A percentile compares a stretch with the other conserved stretches of the same genome.
Evolutionary conservation across 192 early-diverging fungal genomes (phyloP).

Genomic region (Neocallimastix lanati): DNA sequence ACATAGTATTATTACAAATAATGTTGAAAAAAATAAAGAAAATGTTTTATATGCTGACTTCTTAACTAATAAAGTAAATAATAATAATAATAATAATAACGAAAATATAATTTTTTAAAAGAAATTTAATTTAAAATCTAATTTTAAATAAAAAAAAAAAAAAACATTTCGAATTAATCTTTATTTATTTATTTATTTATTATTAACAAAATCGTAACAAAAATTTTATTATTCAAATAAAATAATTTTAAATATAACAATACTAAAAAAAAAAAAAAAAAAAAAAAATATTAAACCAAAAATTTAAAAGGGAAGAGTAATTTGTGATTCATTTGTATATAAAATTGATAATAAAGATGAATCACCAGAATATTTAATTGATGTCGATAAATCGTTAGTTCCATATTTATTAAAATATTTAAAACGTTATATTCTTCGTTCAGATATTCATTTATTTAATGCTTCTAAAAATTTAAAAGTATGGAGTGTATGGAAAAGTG

Average conservation of each 20-base stretch:
- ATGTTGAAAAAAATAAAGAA: background rate
- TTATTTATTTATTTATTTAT: too few species aligned
- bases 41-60: background rate
- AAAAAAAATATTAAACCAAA: too few species aligned
- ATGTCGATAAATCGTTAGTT: background rate
- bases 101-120: too few species aligned
- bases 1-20: background rate
- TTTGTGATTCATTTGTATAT: too few species aligned
- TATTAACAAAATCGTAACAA: too few species aligned
- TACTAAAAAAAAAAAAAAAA: too few species aligned
- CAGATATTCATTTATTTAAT: constrained; percentile 52
- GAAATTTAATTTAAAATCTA: too few species aligned
- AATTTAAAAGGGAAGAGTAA: too few species aligned
- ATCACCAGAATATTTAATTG: background rate
- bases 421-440: constrained; percentile 55
- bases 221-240: too few species aligned
- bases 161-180: too few species aligned
- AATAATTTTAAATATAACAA: too few species aligned
- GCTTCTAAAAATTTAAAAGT: constrained; percentile 36
- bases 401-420: constrained; percentile 29
- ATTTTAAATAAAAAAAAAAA: background rate
- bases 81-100: background rate
- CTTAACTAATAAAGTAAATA: background rate
- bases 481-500: constrained; percentile 58
- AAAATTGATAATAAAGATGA: too few species aligned